Evolutionary conservation across 129 eudicot genomes (phyloP), one percentile per base, ranked within the genome.

Genomic region (Centella asiatica): DNA sequence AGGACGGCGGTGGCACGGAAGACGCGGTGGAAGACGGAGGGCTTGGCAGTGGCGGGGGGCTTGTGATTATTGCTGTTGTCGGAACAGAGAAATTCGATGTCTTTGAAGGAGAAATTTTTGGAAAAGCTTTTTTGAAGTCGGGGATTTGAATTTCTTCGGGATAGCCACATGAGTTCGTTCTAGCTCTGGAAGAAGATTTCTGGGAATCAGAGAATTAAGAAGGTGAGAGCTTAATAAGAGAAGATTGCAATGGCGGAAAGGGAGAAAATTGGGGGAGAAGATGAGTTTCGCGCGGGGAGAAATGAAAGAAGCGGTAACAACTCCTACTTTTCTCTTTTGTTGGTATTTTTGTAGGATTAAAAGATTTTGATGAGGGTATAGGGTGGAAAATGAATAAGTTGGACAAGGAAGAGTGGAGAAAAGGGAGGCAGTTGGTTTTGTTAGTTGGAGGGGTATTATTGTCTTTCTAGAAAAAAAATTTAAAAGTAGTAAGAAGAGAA

Each of bases 21-120:
- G 57, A 76, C 80, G 15, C 95, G 96, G 74, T 88, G 96, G 71
- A 80, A 93, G 32, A 93, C 34, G 55, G 89, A 56, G 15, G 80
- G 54, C 2, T 27, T 44, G 62, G 23, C 49, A 48, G 62, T 19
- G 5, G 26, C n/a, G 49, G 67, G 5, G 54, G 67, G 50, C 45
- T 53, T 32, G 25, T 20, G n/a, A 63, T 59, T 32, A 17, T 72
- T 48, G 37, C 36, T 29, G 19, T 70, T 78, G 60, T 71, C 80
- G 26, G 69, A 51, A 72, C 67, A 78, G 62, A 89, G 87, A 23
- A 60, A 33, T 23, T 78, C 83, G 51, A 85, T 68, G 52, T 85
- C 97, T 74, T 89, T 89, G 69, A 89, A 85, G n/a, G 63, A 58
- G 6, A 0, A 81, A 61, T 39, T 56, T 56, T 56, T 71, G 22